Evolutionary conservation across 306 rosid genomes (phyloP), one percentile per base, ranked within the genome.

Genomic region (Elaeagnus macrophylla): DNA sequence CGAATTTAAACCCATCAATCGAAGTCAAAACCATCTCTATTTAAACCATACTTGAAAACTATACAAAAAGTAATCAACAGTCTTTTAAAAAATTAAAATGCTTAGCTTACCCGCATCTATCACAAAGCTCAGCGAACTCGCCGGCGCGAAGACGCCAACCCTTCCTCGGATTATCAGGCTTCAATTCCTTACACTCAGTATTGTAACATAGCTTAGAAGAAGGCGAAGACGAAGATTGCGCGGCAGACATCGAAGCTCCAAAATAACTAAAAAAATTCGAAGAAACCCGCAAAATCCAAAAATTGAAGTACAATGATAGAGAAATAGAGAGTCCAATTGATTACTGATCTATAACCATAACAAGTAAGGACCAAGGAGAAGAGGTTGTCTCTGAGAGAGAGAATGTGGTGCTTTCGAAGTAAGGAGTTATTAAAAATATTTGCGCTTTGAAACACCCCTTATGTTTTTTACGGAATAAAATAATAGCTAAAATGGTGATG

Each of bases 101-200:
- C 53, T 54, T 17, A 5, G 47, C 83, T 64, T 67, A 93, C 99
- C 81, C 91, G 96, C 99, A 93, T 57, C 96, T 85, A 79, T 93
- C 89, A 68, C 99, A 93, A 13, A 93, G 96, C 65, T 87, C 94
- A 1, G 94, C 89, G 11, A 60, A 85, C 64, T 93, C 96, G 16
- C 96, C 96, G 35, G 67, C 72, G 37, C 94, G 87, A 44, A 93
- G 88, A 53, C 81, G 86, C 99, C 99, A 93, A 5, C 95, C 96
- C 67, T 84, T 87, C 66, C 83, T 80, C 12, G 96, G 75, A 42
- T 82, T 73, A 46, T 80, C 89, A 35, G 96, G 72, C 59, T 79
- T 84, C 74, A 87, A 74, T 71, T 93, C 89, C 42, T 85, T 81
- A 60, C 99, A 93, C 74, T 80, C 88, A 0, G 85, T 61, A 65